phyloP scores from a whole-genome alignment of 345 rosid species.

The Eucalyptus viminalis region DNA sequence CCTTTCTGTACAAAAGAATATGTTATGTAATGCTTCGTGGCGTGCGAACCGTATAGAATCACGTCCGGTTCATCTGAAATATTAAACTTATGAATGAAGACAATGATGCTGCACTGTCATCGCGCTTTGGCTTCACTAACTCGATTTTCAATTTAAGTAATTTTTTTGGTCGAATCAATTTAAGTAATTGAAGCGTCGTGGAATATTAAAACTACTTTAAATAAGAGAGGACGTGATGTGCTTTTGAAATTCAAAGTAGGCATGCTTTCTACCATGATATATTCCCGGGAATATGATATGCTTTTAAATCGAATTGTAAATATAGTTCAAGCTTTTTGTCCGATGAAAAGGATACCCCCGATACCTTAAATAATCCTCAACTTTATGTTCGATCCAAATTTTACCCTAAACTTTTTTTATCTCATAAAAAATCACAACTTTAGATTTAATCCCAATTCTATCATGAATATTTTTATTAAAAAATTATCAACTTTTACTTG shows the following conservation, averaged over 20 bases:
- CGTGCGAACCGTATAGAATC: background rate
- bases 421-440: background rate
- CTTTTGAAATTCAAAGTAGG: background rate
- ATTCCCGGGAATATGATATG: background rate
- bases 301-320: rapidly evolving
- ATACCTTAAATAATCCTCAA: background rate
- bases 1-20: background rate
- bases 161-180: background rate
- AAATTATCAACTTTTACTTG: background rate
- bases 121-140: background rate
- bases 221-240: background rate
- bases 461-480: too few relatives aligned
- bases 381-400: background rate
- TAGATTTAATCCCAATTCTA: too few relatives aligned
- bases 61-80: background rate
- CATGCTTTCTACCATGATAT: background rate
- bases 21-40: background rate
- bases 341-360: rapidly evolving
- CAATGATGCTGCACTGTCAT: background rate
- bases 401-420: background rate
- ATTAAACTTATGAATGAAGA: background rate
- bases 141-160: background rate
- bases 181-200: background rate
- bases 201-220: background rate
- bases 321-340: background rate